Evolutionary conservation across 257 asterid species (phyloP), one percentile per base, ranked within the genome.

Genomic region (Fraxinus excelsior): DNA sequence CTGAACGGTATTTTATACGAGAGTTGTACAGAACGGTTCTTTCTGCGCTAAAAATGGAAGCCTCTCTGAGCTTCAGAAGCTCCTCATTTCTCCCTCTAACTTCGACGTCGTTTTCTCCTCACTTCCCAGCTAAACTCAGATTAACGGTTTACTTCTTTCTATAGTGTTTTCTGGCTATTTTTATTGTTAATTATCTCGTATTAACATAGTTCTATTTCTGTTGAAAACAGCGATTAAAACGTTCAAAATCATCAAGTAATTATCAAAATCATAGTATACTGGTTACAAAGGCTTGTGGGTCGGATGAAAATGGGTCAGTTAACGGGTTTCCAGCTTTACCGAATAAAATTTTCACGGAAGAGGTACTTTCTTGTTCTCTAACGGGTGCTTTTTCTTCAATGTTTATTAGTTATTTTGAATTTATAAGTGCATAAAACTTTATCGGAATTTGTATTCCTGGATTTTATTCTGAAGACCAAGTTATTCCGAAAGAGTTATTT

Each of bases 311-410:
- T 83, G 92, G 82, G 19, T 82, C 82, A 29, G 71, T 65, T 78
- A 74, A 85, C 60, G 91, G 88, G 46, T 86, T 84, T 72, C 85
- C 90, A 4, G 75, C 74, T 78, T 29, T 76, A 53, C 97, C 90
- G 76, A 78, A 82, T 83, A 91, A 85, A 74, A 21, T 88, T 78
- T 91, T 91, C 83, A 85, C 76, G 88, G 97, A 96, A 76, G 99
- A 96, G 98, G 98, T 92, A 70, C 35, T 23, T 76, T 82, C 72
- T 56, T 71, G 46, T 71, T 42, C 31, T 78, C 12, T 72, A 14
- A 10, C 19, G 5, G 67, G 1, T 25, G 13, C 14, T 70, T 5
- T 5, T 19, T 67, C 76, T 29, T 67, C 25, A 7, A 28, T n/a
- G 32, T 37, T 38, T 16, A 53, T 26, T 3, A 49, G 23, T 68